phyloP scores from a whole-genome alignment of 2,329 filamentous ascomycete genomes.

The Penicillium italicum region DNA sequence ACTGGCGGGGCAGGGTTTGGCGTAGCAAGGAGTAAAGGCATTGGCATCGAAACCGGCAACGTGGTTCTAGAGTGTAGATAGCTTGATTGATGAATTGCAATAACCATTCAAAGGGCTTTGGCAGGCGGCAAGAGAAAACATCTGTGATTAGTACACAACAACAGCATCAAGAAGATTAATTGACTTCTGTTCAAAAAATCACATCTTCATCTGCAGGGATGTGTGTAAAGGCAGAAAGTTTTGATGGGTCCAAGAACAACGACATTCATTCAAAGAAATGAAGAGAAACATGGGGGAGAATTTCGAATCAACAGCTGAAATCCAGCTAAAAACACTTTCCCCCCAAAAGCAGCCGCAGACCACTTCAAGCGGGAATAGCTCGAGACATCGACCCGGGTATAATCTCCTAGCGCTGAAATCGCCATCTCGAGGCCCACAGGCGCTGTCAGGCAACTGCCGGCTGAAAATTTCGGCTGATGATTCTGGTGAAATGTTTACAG shows the following conservation, averaged over 20 bases:
- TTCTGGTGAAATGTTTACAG: not conserved
- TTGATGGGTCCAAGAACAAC: not conserved
- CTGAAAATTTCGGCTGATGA: not conserved
- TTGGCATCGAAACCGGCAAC: not conserved
- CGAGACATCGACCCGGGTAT: slow-evolving; percentile 13
- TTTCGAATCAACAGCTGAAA: not conserved
- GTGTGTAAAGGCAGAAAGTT: not conserved
- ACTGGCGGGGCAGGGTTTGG: slow-evolving; percentile 27
- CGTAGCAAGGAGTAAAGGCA: slow-evolving; percentile 14
- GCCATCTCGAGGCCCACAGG: not conserved
- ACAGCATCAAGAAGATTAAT: not conserved
- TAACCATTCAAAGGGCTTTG: not conserved
- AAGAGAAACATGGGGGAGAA: not conserved
- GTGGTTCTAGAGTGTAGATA: slow-evolving; percentile 8
- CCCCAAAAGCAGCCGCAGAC: slow-evolving; percentile 8
- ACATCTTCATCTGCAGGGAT: not conserved
- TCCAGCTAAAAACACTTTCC: not conserved
- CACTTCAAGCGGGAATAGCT: slow-evolving; percentile 9
- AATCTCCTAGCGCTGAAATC: slow-evolving; percentile 4
- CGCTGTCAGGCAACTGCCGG: not conserved
- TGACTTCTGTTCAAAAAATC: not conserved
- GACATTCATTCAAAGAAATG: not conserved
- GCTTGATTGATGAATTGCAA: not conserved
- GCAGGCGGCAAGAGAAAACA: not conserved
- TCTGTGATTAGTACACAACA: not conserved